Evolutionary conservation across 2,329 filamentous ascomycete genomes (phyloP).

Genomic region (Aspergillus niger): DNA sequence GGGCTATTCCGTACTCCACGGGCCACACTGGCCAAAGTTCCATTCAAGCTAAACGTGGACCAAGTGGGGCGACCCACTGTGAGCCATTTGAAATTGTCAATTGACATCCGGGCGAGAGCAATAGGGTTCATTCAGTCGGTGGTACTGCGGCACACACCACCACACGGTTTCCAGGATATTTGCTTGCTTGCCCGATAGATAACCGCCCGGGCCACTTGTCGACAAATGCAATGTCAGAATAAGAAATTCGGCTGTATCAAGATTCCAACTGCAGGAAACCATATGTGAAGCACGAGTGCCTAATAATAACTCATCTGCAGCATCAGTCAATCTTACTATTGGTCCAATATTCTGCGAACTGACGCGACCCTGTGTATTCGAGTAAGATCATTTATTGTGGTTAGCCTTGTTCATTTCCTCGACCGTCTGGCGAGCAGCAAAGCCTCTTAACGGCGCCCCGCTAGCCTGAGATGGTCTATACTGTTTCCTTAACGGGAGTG

Average conservation of each 20-base stretch:
- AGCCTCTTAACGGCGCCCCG: background rate
- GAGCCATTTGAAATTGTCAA: background rate
- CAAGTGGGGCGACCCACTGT: constrained; percentile 4
- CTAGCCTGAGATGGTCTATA: background rate
- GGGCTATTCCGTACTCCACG: constrained; percentile 1
- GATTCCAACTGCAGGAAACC: background rate
- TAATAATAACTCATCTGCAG: background rate
- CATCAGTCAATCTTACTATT: background rate
- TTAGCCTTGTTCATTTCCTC: background rate
- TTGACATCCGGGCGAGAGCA: background rate
- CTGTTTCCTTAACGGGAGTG: background rate
- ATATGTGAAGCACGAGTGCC: background rate
- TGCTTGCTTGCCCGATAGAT: background rate
- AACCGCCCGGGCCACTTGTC: background rate
- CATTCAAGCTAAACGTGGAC: background rate
- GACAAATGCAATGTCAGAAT: background rate
- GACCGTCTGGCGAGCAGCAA: background rate
- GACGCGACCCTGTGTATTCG: background rate
- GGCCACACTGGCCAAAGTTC: constrained; percentile 6
- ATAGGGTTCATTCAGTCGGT: background rate
- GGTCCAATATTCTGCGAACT: background rate
- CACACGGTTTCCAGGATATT: background rate
- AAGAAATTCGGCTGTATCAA: background rate
- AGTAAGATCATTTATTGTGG: background rate
- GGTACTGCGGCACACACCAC: background rate